phyloP scores from a whole-genome alignment of 2,329 filamentous ascomycete genomes.

The Cytospora mali region DNA sequence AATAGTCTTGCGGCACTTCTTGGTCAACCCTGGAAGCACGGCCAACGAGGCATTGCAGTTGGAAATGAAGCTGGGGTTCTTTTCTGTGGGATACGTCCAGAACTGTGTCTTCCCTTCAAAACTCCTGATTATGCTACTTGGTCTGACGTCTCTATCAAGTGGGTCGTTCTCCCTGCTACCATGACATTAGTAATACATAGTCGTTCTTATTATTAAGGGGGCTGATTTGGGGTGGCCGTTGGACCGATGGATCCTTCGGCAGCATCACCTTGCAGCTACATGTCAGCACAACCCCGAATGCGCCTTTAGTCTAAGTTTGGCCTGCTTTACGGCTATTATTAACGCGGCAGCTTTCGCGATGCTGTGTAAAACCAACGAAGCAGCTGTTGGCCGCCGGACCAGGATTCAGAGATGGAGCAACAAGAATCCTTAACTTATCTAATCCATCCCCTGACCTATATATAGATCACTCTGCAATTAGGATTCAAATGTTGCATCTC shows the following conservation, averaged over 20 bases:
- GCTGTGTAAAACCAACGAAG: not conserved
- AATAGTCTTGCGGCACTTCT: no score
- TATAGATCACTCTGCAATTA: not conserved
- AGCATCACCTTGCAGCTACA: not conserved
- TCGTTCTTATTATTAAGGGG: no score
- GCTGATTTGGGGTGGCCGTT: no score
- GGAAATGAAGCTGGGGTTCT: no score
- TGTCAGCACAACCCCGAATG: slow-evolving; percentile 2
- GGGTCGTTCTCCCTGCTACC: no score
- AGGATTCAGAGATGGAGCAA: not conserved
- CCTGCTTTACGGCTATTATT: not conserved
- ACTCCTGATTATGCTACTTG: no score
- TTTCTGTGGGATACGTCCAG: no score
- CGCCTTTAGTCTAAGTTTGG: not conserved
- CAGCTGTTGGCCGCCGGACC: not conserved
- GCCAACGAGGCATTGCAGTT: no score
- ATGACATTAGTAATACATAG: no score
- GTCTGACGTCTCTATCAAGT: no score
- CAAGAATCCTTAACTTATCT: not conserved
- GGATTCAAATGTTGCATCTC: not conserved
- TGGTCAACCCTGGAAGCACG: no score
- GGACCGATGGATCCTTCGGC: not conserved
- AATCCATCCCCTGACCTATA: not conserved
- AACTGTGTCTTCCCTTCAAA: no score
- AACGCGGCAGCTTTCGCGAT: not conserved